Percentiles rank a stretch among this genome's conserved stretches.
Evolutionary conservation across 768 basidiomycete species (phyloP).

Genomic region (Psilocybe sp.): DNA sequence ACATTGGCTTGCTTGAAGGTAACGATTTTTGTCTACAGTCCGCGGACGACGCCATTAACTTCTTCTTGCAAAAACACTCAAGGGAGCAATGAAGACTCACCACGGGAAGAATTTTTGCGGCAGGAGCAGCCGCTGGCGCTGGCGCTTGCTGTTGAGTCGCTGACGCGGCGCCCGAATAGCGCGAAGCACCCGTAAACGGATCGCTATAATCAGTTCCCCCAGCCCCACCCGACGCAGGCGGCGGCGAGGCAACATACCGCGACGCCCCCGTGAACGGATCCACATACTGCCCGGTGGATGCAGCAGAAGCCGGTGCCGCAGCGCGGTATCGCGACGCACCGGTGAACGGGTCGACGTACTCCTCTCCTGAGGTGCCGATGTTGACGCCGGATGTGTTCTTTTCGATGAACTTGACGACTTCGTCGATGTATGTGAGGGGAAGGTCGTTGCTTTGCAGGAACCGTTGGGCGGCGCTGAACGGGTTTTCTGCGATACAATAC

Average conservation of each 20-base stretch:
- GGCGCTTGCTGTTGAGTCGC: conserved; percentile 22
- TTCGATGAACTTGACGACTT: conserved; percentile 92
- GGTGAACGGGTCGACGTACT: conserved; percentile 88
- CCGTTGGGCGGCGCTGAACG: conserved; percentile 83
- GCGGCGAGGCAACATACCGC: conserved; percentile 46
- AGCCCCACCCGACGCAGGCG: conserved; percentile 30
- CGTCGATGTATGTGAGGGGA: conserved; percentile 77
- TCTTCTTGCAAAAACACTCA: too few species aligned
- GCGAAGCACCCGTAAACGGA: conserved; percentile 59
- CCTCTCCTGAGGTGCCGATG: conserved; percentile 54
- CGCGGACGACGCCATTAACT: neutral
- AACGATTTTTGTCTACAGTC: conserved; percentile 53
- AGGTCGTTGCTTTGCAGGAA: conserved; percentile 86
- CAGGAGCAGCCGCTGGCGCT: conserved; percentile 26
- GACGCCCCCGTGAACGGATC: conserved; percentile 74
- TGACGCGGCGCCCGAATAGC: conserved; percentile 46
- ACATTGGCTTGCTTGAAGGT: conserved; percentile 86
- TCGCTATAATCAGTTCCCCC: conserved; percentile 12
- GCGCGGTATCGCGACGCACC: conserved; percentile 72
- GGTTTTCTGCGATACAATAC: conserved; percentile 68
- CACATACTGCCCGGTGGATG: conserved; percentile 36
- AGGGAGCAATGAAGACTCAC: conserved; percentile 34
- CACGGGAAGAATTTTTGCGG: conserved; percentile 47
- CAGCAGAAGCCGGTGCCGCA: conserved; percentile 25
- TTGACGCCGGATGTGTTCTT: conserved; percentile 82